Evolutionary conservation across 306 rosid genomes (phyloP).

Genomic region (Clitoria ternatea): DNA sequence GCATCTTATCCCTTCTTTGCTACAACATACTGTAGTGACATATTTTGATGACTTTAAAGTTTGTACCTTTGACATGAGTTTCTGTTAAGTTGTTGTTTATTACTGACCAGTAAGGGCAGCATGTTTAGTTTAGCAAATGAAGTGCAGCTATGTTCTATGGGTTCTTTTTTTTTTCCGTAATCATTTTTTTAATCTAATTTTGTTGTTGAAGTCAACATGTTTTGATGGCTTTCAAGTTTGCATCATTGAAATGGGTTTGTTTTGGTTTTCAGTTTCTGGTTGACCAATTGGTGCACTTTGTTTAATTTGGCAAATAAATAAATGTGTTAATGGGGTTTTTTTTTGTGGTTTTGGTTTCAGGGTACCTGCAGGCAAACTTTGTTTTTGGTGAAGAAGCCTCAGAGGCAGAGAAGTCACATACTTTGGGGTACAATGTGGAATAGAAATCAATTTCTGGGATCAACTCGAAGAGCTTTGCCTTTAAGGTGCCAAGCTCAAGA

Average conservation of each 20-base stretch:
- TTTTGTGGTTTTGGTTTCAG: slow-evolving; percentile 36
- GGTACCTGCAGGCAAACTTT: slow-evolving; percentile 45
- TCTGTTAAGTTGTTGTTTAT: neutral
- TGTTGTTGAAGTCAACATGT: neutral
- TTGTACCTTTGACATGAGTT: neutral
- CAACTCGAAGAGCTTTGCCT: slow-evolving; percentile 22
- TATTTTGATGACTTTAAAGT: neutral
- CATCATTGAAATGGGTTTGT: neutral
- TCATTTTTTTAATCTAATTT: neutral
- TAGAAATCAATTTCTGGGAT: slow-evolving; percentile 19
- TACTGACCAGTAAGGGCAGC: neutral
- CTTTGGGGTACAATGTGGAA: slow-evolving; percentile 45
- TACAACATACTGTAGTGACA: neutral
- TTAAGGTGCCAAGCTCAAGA: slow-evolving; percentile 52
- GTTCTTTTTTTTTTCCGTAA: too few relatives aligned
- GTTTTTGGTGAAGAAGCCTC: slow-evolving; percentile 36
- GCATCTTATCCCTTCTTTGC: neutral
- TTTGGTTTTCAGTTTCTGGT: neutral
- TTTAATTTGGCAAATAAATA: neutral
- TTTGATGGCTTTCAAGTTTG: neutral
- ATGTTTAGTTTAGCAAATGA: neutral
- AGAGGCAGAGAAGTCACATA: slow-evolving; percentile 30
- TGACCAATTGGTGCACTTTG: neutral
- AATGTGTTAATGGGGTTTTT: neutral
- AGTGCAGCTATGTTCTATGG: neutral